Base-by-base conservation (phyloP, 805 yeast species). In the Tetrapisispora arboricola region DNA sequence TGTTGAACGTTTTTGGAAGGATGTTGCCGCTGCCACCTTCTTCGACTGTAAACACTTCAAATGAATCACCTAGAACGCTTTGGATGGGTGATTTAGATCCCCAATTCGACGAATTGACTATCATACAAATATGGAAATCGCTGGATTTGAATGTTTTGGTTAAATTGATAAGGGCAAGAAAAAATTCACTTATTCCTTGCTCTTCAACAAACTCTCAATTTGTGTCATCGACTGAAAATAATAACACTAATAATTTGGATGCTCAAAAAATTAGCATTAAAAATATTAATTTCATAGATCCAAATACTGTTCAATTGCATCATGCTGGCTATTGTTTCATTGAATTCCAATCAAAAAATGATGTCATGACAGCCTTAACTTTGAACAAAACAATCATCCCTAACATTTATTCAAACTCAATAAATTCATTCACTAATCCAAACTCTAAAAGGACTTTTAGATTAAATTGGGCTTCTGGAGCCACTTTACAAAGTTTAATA, bases 81-180 rank as follows among this genome's bases (percentile, higher is more conserved):
- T 83, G 94, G 94, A 83, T 83, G 94, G 94, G 94, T 10, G 92
- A 83, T 59, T 65, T 83, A 49, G 90, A 83, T 54, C 85, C 90
- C 1, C 75, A 81, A 75, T 74, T 81, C 53, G 85, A 80, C 54
- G 92, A 82, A 55, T 66, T 63, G 3, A 75, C 76, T 19, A 65
- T 75, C 13, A 66, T 69, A 38, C 64, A 75, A 35, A 66, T 84
- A 58, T 81, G 87, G 86, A 66, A 67, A 24, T 63, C 72, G 20
- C 51, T 77, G 38, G 70, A 72, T 41, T 75, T 73, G 49, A 56
- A 65, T 24, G 90, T 83, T 21, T 60, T 66, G 22, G 87, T 80
- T 22, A 83, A 82, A 58, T 66, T 83, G 29, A 83, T 83, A 44
- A 75, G 75, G 37, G 71, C 71, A 30, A 67, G 64, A 48, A 67